A percentile compares a stretch with the other conserved stretches of the same genome.
phyloP scores from a whole-genome alignment of 768 basidiomycete species.

The Suillus brevipes region DNA sequence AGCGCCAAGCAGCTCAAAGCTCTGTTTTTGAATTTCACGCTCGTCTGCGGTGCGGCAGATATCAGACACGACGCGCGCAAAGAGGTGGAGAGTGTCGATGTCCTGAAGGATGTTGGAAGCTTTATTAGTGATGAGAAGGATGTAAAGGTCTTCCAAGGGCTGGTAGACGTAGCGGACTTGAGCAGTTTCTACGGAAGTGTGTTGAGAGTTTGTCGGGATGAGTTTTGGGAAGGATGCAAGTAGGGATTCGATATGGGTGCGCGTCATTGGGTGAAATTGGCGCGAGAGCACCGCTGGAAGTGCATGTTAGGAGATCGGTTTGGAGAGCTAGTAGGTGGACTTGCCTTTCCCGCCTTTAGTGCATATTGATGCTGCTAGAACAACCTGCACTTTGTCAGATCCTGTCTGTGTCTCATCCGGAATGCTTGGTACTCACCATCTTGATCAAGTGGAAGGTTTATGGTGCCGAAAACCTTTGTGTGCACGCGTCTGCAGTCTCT shows the following conservation, averaged over 20 bases:
- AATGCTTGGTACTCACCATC: background rate
- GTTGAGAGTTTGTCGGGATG: slow-evolving; percentile 91
- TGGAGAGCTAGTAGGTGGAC: slow-evolving; percentile 24
- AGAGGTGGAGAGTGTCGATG: slow-evolving; percentile 93
- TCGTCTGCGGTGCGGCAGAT: slow-evolving; percentile 85
- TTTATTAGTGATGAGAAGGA: slow-evolving; percentile 96
- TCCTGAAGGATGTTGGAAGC: slow-evolving; percentile 99
- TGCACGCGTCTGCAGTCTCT: background rate
- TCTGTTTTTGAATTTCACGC: slow-evolving; percentile 84
- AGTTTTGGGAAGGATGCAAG: slow-evolving; percentile 97
- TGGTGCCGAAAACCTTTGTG: background rate
- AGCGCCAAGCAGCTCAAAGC: slow-evolving; percentile 91
- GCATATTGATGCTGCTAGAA: slow-evolving; percentile 92
- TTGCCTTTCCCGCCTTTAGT: slow-evolving; percentile 91
- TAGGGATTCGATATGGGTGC: slow-evolving; percentile 91
- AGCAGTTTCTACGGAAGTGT: slow-evolving; percentile 93
- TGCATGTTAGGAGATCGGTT: slow-evolving; percentile 5
- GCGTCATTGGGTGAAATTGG: slow-evolving; percentile 92
- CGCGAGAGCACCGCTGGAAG: slow-evolving; percentile 86
- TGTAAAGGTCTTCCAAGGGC: slow-evolving; percentile 94
- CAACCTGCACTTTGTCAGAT: slow-evolving; percentile 55
- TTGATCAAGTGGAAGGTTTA: background rate
- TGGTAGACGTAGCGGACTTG: slow-evolving; percentile 98
- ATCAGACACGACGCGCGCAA: slow-evolving; percentile 92
- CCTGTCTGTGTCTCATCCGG: background rate